Evolutionary conservation across 306 rosid species (phyloP).

Genomic region (Medicago lupulina): DNA sequence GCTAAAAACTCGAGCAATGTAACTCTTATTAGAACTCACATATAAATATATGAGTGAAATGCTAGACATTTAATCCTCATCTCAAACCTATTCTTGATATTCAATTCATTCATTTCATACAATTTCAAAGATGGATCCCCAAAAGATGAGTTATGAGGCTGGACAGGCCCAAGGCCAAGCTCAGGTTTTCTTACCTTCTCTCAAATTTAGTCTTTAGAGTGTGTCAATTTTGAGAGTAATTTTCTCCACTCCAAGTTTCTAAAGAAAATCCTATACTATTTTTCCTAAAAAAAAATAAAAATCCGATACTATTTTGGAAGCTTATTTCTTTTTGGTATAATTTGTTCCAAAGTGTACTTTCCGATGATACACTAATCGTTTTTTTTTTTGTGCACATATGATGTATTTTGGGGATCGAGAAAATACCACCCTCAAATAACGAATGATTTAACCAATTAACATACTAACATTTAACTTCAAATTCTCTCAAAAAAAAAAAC

Average conservation of each 20-base stretch:
- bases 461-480: neutral
- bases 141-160: conserved; percentile 54
- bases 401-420: too few relatives aligned
- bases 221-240: neutral
- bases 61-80: conserved; percentile 11
- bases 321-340: neutral
- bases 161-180: conserved; percentile 74
- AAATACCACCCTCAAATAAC: too few relatives aligned
- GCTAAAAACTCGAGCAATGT: conserved; percentile 1
- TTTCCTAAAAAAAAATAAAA: too few relatives aligned
- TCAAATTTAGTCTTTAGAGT: neutral
- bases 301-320: too few relatives aligned
- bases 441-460: too few relatives aligned
- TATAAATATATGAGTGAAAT: conserved; percentile 37
- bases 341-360: neutral
- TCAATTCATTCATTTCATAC: conserved; percentile 25
- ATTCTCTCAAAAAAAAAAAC: too few relatives aligned
- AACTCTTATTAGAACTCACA: neutral
- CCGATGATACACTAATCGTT: neutral
- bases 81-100: conserved; percentile 37
- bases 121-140: conserved; percentile 51
- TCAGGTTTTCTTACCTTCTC: conserved; percentile 45
- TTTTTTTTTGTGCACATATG: too few relatives aligned
- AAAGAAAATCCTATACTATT: neutral
- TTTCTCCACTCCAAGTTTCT: neutral